Evolutionary conservation across 2,329 filamentous ascomycete species (phyloP).

Genomic region (Phaeosphaeria sp.): DNA sequence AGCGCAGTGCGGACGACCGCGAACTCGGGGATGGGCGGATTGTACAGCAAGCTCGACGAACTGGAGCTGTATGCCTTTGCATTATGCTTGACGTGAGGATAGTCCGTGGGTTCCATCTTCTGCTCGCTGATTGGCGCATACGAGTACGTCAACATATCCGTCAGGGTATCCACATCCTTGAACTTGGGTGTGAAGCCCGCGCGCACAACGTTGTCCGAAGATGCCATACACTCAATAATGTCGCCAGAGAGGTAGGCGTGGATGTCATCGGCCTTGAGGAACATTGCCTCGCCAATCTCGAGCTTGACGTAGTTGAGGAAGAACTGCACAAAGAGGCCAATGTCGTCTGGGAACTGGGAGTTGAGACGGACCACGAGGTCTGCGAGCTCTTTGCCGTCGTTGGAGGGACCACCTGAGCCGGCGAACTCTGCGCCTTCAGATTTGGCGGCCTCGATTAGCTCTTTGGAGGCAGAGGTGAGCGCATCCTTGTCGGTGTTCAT

Average conservation of each 20-base stretch:
- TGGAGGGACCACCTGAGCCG: slow-evolving; percentile 71
- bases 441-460: slow-evolving; percentile 74
- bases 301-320: slow-evolving; percentile 96
- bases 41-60: slow-evolving; percentile 78
- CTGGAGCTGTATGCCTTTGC: slow-evolving; percentile 79
- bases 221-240: slow-evolving; percentile 99
- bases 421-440: slow-evolving; percentile 76
- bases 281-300: slow-evolving; percentile 89
- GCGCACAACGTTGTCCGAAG: slow-evolving; percentile 97
- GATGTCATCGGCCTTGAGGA: slow-evolving; percentile 94
- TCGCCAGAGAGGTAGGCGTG: slow-evolving; percentile 93
- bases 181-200: slow-evolving; percentile 98
- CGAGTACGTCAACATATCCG: slow-evolving; percentile 91
- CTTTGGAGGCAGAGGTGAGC: slow-evolving; percentile 68
- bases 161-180: slow-evolving; percentile 90
- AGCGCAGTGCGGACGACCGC: slow-evolving; percentile 83
- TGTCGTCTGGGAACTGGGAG: slow-evolving; percentile 81
- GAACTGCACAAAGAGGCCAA: slow-evolving; percentile 94
- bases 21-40: slow-evolving; percentile 97
- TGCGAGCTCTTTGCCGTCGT: slow-evolving; percentile 72
- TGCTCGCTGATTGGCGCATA: slow-evolving; percentile 95
- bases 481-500: slow-evolving; percentile 77
- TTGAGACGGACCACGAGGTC: slow-evolving; percentile 80
- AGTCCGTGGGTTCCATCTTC: slow-evolving; percentile 86
- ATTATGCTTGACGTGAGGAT: slow-evolving; percentile 85